phyloP scores from a whole-genome alignment of 179 eudicot genomes.

The Carnegiea gigantea region DNA sequence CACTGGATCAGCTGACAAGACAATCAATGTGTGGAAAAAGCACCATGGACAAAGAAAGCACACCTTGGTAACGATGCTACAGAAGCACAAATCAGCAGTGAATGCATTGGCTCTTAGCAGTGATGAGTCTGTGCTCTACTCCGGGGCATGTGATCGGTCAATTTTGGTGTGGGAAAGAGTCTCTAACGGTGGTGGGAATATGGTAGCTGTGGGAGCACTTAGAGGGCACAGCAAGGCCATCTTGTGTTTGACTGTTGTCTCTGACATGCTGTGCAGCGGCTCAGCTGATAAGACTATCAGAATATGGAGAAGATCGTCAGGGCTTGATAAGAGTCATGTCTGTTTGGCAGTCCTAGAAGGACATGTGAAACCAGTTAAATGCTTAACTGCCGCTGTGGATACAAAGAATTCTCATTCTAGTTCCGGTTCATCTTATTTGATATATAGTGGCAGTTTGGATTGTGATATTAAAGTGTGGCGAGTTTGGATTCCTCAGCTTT shows the following conservation, averaged over 20 bases:
- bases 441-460: slow-evolving; percentile 80
- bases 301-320: slow-evolving; percentile 58
- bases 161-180: slow-evolving; percentile 86
- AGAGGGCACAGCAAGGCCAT: slow-evolving; percentile 80
- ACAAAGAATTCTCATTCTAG: slow-evolving; percentile 23
- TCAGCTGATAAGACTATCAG: slow-evolving; percentile 92
- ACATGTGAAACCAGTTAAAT: slow-evolving; percentile 67
- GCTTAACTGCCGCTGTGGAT: slow-evolving; percentile 51
- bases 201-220: slow-evolving; percentile 80
- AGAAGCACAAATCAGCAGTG: slow-evolving; percentile 86
- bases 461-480: slow-evolving; percentile 77
- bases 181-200: slow-evolving; percentile 38
- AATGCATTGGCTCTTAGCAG: slow-evolving; percentile 66
- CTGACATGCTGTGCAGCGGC: slow-evolving; percentile 70
- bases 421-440: slow-evolving; percentile 42
- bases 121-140: slow-evolving; percentile 60
- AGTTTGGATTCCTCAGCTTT: slow-evolving; percentile 38
- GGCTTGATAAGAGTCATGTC: slow-evolving; percentile 41
- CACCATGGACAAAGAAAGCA: slow-evolving; percentile 36
- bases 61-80: slow-evolving; percentile 50
- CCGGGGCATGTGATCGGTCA: slow-evolving; percentile 90
- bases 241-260: slow-evolving; percentile 58
- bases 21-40: slow-evolving; percentile 67
- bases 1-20: slow-evolving; percentile 78
- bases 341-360: slow-evolving; percentile 75